Percentiles rank a stretch among this genome's conserved stretches.
phyloP scores from a whole-genome alignment of 2,329 filamentous ascomycete species.

The Metarhizium sp. region DNA sequence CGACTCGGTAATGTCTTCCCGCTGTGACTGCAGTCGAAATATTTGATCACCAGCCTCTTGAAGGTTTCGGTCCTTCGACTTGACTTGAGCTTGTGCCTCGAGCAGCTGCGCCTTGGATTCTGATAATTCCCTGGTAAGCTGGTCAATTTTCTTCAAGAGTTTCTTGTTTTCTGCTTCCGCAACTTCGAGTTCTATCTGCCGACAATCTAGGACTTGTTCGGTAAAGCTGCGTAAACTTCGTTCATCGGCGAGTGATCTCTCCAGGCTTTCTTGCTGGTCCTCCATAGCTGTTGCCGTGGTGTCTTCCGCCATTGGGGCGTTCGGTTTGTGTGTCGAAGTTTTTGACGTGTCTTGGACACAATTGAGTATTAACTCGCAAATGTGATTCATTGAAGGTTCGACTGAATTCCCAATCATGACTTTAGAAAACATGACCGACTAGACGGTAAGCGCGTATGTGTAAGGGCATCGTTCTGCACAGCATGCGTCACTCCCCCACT shows the following conservation, averaged over 20 bases:
- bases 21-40: constrained; percentile 21
- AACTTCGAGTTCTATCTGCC: constrained; percentile 24
- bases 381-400: background rate
- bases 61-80: constrained; percentile 17
- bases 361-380: background rate
- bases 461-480: background rate
- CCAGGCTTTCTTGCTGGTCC: constrained; percentile 8
- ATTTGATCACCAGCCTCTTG: constrained; percentile 23
- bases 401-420: background rate
- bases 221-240: constrained; percentile 24
- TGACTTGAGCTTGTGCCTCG: constrained; percentile 19
- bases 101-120: constrained; percentile 19
- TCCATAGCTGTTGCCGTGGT: background rate
- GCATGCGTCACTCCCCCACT: background rate
- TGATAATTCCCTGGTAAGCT: constrained; percentile 20
- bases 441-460: background rate
- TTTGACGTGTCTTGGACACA: background rate
- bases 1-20: constrained; percentile 25
- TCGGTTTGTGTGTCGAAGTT: background rate
- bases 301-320: background rate
- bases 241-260: constrained; percentile 20
- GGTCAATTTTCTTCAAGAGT: constrained; percentile 18
- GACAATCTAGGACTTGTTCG: constrained; percentile 25
- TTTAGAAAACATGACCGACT: background rate
- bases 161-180: constrained; percentile 19